Percentiles rank a stretch among this genome's conserved stretches.
Conservation (phyloP, 2,329 filamentous ascomycete species). For the Monilinia laxa region DNA sequence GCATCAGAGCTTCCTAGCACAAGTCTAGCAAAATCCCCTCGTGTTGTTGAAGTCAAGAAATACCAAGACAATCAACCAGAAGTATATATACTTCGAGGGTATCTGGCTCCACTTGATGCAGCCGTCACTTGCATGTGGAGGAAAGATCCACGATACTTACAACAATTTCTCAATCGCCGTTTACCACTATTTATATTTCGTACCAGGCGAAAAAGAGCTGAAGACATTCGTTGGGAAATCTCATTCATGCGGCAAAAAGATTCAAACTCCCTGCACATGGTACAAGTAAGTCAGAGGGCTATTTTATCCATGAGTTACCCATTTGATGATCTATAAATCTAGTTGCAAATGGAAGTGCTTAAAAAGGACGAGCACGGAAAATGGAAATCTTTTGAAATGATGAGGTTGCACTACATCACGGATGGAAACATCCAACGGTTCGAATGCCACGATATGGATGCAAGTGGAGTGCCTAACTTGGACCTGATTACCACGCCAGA, state of each 20-base stretch:
- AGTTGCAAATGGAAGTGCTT: background rate
- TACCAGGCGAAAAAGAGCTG: no score
- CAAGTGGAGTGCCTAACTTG: background rate
- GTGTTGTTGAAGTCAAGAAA: background rate
- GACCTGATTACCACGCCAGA: background rate
- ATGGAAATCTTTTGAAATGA: background rate
- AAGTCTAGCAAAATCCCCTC: background rate
- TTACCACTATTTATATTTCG: background rate
- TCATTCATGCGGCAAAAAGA: slow-evolving; percentile 2
- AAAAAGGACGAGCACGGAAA: background rate
- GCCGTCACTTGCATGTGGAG: slow-evolving; percentile 12
- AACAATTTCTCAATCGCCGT: slow-evolving; percentile 17
- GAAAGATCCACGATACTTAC: background rate
- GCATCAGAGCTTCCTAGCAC: slow-evolving; percentile 1
- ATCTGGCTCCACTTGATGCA: slow-evolving; percentile 11
- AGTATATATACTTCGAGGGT: background rate
- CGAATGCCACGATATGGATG: background rate
- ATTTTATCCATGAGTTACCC: background rate
- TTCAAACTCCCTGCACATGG: background rate
- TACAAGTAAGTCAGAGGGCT: background rate
- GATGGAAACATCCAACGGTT: slow-evolving; percentile 12
- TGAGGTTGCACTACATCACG: background rate
- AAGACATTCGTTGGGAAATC: background rate
- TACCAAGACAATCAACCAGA: background rate
- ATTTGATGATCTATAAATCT: background rate